phyloP scores from a whole-genome alignment of 495 filamentous ascomycete species.

The Filosporella fistucella region DNA sequence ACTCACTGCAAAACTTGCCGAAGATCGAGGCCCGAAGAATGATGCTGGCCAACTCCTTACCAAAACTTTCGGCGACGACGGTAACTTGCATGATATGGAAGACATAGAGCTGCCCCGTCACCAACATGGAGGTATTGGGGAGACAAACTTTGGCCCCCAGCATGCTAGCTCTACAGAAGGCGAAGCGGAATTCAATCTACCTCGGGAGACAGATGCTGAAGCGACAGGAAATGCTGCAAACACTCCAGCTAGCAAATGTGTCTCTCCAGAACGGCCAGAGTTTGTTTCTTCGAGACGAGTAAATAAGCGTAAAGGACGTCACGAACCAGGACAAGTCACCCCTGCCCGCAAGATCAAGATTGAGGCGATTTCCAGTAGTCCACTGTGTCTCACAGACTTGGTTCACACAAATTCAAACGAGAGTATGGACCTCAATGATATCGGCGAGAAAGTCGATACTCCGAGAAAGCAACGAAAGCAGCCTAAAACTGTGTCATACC shows the following conservation, averaged over 20 bases:
- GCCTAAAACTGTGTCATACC: neutral
- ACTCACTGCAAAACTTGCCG: neutral
- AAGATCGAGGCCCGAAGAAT: neutral
- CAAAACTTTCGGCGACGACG: neutral
- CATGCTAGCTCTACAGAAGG: slow-evolving; percentile 28
- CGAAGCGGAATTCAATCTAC: neutral
- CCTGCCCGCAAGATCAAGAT: slow-evolving; percentile 12
- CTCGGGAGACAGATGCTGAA: neutral
- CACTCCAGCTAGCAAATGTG: slow-evolving; percentile 2
- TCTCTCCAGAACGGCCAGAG: slow-evolving; percentile 35
- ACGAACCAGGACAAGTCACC: neutral
- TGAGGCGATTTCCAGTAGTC: slow-evolving; percentile 33
- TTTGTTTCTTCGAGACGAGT: slow-evolving; percentile 27
- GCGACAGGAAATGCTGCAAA: slow-evolving; percentile 4
- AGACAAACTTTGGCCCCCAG: slow-evolving; percentile 7
- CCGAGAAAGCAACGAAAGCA: slow-evolving; percentile 45
- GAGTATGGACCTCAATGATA: slow-evolving; percentile 73
- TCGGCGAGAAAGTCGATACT: slow-evolving; percentile 56
- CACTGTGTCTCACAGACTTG: slow-evolving; percentile 26
- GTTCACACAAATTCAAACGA: slow-evolving; percentile 32
- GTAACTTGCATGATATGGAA: too few relatives aligned
- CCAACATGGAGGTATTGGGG: neutral
- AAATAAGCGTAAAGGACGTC: slow-evolving; percentile 12
- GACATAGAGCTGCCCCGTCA: neutral
- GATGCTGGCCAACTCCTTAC: neutral